Percentiles rank a stretch among this genome's conserved stretches.
phyloP scores from a whole-genome alignment of 208 protist species.

The Naegleria fowleri region DNA sequence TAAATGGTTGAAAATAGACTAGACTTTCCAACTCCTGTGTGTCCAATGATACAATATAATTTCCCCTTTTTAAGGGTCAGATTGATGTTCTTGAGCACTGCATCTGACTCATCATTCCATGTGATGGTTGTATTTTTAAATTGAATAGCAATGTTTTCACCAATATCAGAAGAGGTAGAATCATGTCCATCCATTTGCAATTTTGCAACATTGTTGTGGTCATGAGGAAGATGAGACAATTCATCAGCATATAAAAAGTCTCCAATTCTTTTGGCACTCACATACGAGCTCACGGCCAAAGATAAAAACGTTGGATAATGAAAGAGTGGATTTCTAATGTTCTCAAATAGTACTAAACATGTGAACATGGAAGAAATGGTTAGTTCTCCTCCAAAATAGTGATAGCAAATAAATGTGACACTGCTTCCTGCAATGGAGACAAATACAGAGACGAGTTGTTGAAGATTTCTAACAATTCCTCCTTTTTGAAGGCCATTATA shows the following conservation, averaged over 20 bases:
- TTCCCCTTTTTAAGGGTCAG: conserved; percentile 18
- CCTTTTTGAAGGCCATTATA: not conserved
- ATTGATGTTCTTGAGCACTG: not conserved
- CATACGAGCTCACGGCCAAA: not conserved
- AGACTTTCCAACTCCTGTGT: conserved; percentile 26
- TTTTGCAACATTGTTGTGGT: conserved; percentile 15
- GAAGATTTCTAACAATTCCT: not conserved
- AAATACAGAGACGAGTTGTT: not conserved
- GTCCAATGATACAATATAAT: conserved; percentile 26
- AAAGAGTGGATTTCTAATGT: not conserved
- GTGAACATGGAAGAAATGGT: not conserved
- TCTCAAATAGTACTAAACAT: not conserved
- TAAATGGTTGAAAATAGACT: conserved; percentile 34
- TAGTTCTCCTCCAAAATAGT: not conserved
- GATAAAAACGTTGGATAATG: conserved; percentile 35
- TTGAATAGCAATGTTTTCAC: not conserved
- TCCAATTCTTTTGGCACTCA: not conserved
- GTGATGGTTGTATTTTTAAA: not conserved
- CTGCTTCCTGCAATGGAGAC: not conserved
- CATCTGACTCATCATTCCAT: conserved; percentile 43
- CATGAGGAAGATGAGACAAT: not conserved
- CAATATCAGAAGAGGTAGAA: too few relatives aligned
- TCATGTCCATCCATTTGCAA: too few relatives aligned
- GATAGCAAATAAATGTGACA: not conserved
- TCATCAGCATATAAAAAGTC: not conserved